Evolutionary conservation across 164 flowering plant species (phyloP), one percentile per base, ranked within the genome.

Genomic region (Vitis vinifera): DNA sequence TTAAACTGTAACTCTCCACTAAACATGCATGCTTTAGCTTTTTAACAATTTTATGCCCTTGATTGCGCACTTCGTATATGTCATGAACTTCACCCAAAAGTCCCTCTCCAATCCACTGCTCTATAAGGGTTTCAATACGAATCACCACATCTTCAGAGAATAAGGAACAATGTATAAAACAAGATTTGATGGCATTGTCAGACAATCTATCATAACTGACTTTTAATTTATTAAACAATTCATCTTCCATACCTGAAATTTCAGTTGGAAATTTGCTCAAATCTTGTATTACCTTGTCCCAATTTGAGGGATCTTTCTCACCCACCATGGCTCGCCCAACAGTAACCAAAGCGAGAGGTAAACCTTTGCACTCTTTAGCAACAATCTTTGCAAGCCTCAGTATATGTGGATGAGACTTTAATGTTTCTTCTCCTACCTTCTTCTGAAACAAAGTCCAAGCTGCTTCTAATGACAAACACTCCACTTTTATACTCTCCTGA

Each of bases 311-410:
- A n/a, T 71, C 69, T 16, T 14, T 61, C 56, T 62, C 66, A 55
- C 31, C 53, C 9, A 63, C 58, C 73, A 69, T 77, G 15, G 73
- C 61, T 4, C 58, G 68, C 8, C 61, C 75, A 48, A 68, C 47
- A 1, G 66, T 60, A 12, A 61, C 47, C 10, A 76, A 65, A 14
- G 71, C 68, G 16, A 77, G 76, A 3, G 76, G 76, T 29, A 76
- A 48, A 31, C 76, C 76, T 31, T 29, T 7, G 11, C 76, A 76
- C 29, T 63, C 48, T 37, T 27, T 14, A 19, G 67, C 62, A 11
- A 70, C 67, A 10, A 4, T 8, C n/a, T 27, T 14, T 0, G 72
- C 75, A 1, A 74, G 50, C 8, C 14, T 30, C 3, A 29, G 50
- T 51, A 77, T 73, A 2, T 62, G 51, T 4, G 59, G 68, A 66